Evolutionary conservation across 108 stramenopile species (phyloP).

Genomic region (Pseudonitzschia pungens): DNA sequence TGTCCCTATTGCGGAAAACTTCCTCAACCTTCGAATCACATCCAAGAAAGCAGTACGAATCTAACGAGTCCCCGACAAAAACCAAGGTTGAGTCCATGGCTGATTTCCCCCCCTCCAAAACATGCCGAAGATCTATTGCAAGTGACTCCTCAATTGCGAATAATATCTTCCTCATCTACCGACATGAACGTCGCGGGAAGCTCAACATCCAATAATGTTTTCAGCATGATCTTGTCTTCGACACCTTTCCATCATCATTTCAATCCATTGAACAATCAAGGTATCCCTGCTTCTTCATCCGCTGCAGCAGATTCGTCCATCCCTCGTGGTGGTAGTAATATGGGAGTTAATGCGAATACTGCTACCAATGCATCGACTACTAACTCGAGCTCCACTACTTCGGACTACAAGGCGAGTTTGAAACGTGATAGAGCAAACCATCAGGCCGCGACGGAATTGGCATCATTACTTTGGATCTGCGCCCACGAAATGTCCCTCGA

Average conservation of each 20-base stretch:
- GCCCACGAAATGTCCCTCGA: slow-evolving; percentile 87
- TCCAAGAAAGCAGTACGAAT: not conserved
- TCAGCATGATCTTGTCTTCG: slow-evolving; percentile 21
- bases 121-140: slow-evolving; percentile 72
- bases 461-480: slow-evolving; percentile 68
- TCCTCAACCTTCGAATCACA: not conserved
- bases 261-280: not conserved
- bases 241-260: slow-evolving; percentile 3
- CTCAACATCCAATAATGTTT: slow-evolving; percentile 16
- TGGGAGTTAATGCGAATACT: not conserved
- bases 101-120: slow-evolving; percentile 31
- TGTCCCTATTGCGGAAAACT: not conserved
- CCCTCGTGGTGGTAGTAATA: not conserved
- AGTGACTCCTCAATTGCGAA: slow-evolving; percentile 74
- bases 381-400: not conserved
- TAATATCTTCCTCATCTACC: slow-evolving; percentile 63
- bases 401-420: slow-evolving; percentile 56
- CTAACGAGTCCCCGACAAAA: slow-evolving; percentile 20
- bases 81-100: slow-evolving; percentile 23
- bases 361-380: not conserved
- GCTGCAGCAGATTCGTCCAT: not conserved
- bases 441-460: slow-evolving; percentile 68
- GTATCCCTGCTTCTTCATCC: not conserved
- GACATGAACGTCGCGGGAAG: slow-evolving; percentile 66
- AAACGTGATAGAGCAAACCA: slow-evolving; percentile 63